phyloP scores from a whole-genome alignment of 2,329 filamentous ascomycete species.

The Aspergillus sp. region DNA sequence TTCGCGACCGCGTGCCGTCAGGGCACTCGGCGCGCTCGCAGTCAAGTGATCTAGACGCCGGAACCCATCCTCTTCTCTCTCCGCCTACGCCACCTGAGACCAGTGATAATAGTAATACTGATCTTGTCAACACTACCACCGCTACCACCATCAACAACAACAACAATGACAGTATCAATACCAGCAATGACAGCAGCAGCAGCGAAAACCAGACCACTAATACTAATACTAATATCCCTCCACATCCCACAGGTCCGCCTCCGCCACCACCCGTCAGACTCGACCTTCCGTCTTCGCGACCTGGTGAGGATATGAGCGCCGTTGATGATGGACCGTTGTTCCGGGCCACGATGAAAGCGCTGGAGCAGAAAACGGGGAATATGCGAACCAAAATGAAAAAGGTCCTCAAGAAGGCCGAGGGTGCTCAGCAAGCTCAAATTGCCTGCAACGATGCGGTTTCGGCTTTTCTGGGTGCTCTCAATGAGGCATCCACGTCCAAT shows the following conservation, averaged over 20 bases:
- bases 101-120: slow-evolving; percentile 8
- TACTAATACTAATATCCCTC: not conserved
- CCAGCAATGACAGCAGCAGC: not conserved
- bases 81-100: slow-evolving; percentile 25
- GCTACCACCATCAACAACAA: too few species aligned
- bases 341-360: slow-evolving; percentile 87
- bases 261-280: slow-evolving; percentile 56
- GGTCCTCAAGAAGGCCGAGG: slow-evolving; percentile 87
- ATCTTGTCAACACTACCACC: too few species aligned
- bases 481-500: slow-evolving; percentile 82
- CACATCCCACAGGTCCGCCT: slow-evolving; percentile 16
- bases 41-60: slow-evolving; percentile 60
- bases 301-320: slow-evolving; percentile 73
- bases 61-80: slow-evolving; percentile 25
- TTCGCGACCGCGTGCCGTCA: slow-evolving; percentile 74
- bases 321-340: slow-evolving; percentile 93
- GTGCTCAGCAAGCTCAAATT: slow-evolving; percentile 68
- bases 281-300: slow-evolving; percentile 77
- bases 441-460: slow-evolving; percentile 79
- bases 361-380: slow-evolving; percentile 93
- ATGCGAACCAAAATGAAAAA: slow-evolving; percentile 95
- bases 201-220: slow-evolving; percentile 2
- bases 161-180: too few species aligned
- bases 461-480: slow-evolving; percentile 74
- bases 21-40: slow-evolving; percentile 78